phyloP scores from a whole-genome alignment of 768 basidiomycete genomes.

The Inosperma sp. region DNA sequence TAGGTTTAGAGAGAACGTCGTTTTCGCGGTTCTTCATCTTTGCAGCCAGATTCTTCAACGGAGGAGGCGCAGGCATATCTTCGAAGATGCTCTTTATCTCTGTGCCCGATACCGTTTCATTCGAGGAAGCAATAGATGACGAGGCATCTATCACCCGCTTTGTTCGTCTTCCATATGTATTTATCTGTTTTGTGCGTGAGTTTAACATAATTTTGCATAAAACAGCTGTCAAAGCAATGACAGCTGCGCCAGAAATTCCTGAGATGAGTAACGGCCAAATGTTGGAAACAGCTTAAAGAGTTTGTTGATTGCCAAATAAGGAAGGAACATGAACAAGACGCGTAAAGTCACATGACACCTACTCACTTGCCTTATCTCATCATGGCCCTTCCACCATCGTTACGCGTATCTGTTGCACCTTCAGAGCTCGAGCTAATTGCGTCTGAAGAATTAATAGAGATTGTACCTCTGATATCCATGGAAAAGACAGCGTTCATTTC shows the following conservation, averaged over 20 bases:
- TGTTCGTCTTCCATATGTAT: slow-evolving; percentile 58
- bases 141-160: slow-evolving; percentile 55
- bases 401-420: slow-evolving; percentile 72
- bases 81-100: slow-evolving; percentile 40
- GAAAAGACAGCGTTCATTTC: slow-evolving; percentile 89
- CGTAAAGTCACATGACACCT: slow-evolving; percentile 12
- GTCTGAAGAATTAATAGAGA: slow-evolving; percentile 77
- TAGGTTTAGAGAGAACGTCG: slow-evolving; percentile 27
- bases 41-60: slow-evolving; percentile 35
- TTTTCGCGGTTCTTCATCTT: slow-evolving; percentile 50
- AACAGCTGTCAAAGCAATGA: slow-evolving; percentile 17
- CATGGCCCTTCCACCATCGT: slow-evolving; percentile 75
- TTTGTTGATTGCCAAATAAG: slow-evolving; percentile 10
- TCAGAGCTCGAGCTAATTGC: slow-evolving; percentile 87
- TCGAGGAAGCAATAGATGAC: slow-evolving; percentile 7
- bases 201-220: slow-evolving; percentile 45
- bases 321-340: slow-evolving; percentile 15
- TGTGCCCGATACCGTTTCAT: slow-evolving; percentile 24
- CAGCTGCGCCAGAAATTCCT: slow-evolving; percentile 6
- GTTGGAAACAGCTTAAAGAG: slow-evolving; percentile 8
- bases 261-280: slow-evolving; percentile 6
- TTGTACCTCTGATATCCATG: slow-evolving; percentile 87
- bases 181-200: slow-evolving; percentile 59
- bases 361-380: not conserved
- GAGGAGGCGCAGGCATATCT: slow-evolving; percentile 38